Evolutionary conservation across 495 filamentous ascomycete species (phyloP).

Genomic region (Trichoderma orchidacearum): DNA sequence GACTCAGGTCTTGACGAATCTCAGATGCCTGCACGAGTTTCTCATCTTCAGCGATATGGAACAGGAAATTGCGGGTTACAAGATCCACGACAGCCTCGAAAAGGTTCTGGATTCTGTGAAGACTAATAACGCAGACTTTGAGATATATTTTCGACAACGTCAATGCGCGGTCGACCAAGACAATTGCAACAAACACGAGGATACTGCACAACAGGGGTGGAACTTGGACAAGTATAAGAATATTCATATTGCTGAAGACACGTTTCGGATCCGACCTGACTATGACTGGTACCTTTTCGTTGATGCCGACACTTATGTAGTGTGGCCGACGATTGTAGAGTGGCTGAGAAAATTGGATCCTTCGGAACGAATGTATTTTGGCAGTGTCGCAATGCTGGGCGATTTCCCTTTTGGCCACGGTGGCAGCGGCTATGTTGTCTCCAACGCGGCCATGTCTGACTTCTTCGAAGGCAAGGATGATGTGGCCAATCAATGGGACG

Average conservation of each 20-base stretch:
- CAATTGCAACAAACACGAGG: conserved; percentile 23
- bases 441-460: not conserved
- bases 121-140: conserved; percentile 32
- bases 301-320: conserved; percentile 54
- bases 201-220: conserved; percentile 10
- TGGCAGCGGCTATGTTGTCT: conserved; percentile 21
- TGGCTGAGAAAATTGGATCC: conserved; percentile 42
- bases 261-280: conserved; percentile 25
- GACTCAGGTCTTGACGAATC: conserved; percentile 37
- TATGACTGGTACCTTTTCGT: conserved; percentile 58
- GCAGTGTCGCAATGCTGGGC: conserved; percentile 41
- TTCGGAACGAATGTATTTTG: conserved; percentile 38
- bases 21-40: conserved; percentile 35
- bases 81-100: conserved; percentile 38
- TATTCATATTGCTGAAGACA: conserved; percentile 29
- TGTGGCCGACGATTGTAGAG: conserved; percentile 44
- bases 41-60: conserved; percentile 47
- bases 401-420: conserved; percentile 52
- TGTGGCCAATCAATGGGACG: not conserved
- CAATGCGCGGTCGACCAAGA: conserved; percentile 25
- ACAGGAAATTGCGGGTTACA: conserved; percentile 30
- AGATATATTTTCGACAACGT: conserved; percentile 38
- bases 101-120: conserved; percentile 23
- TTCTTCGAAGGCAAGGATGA: not conserved
- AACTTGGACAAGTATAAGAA: conserved; percentile 34